A percentile compares a stretch with the other conserved stretches of the same genome.
phyloP scores from a whole-genome alignment of 2,329 filamentous ascomycete species.

The Fusarium sp. region DNA sequence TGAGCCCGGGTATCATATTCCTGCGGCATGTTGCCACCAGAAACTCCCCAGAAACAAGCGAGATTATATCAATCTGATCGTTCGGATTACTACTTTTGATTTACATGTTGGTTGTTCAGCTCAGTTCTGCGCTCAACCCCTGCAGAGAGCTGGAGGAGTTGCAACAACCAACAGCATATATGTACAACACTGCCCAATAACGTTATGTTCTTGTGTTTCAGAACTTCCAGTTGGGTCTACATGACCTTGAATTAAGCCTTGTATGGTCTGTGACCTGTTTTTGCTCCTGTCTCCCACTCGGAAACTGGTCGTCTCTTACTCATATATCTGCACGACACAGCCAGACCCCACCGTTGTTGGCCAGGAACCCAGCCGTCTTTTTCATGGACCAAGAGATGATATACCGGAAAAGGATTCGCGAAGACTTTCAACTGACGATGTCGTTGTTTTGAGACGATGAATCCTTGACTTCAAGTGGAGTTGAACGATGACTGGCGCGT shows the following conservation, averaged over 20 bases:
- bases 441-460: not conserved
- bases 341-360: too few relatives aligned
- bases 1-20: not conserved
- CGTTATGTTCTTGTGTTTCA: slow-evolving; percentile 4
- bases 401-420: not conserved
- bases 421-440: not conserved
- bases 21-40: not conserved
- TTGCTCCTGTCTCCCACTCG: not conserved
- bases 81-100: not conserved
- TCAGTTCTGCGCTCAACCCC: slow-evolving; percentile 5
- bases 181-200: slow-evolving; percentile 55
- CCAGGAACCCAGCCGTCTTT: not conserved
- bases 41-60: not conserved
- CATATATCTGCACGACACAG: too few relatives aligned
- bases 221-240: slow-evolving; percentile 10
- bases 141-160: slow-evolving; percentile 37
- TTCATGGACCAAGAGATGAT: not conserved
- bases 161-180: slow-evolving; percentile 35
- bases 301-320: not conserved
- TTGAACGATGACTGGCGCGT: slow-evolving; percentile 18
- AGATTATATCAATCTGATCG: not conserved
- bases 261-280: not conserved
- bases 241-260: slow-evolving; percentile 1
- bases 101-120: not conserved
- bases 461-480: not conserved